Conservation (phyloP, 352 stramenopile genomes). For the Paralagenidium karlingii region DNA sequence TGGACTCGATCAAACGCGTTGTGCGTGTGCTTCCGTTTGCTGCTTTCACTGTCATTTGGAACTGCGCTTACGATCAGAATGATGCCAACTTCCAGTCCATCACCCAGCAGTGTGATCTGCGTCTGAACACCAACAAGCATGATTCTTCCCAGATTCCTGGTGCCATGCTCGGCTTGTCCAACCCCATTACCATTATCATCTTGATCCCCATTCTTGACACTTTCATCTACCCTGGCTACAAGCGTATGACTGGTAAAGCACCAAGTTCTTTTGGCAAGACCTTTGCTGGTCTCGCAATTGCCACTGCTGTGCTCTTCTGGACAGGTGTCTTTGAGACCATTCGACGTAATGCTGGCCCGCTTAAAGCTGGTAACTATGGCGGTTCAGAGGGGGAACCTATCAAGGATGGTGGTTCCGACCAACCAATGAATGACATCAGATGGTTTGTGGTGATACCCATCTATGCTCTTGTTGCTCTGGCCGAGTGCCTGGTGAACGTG, state of each 20-base stretch:
- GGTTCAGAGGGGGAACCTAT: too few relatives aligned
- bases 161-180: conserved; percentile 32
- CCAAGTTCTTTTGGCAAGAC: conserved; percentile 16
- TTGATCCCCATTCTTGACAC: conserved; percentile 22
- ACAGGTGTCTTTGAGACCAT: conserved; percentile 18
- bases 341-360: conserved; percentile 7
- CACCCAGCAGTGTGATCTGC: conserved; percentile 51
- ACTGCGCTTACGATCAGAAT: conserved; percentile 46
- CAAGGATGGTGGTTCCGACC: conserved; percentile 17
- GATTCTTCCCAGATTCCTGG: conserved; percentile 36
- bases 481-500: conserved; percentile 50
- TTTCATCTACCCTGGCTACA: conserved; percentile 24
- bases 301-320: conserved; percentile 10
- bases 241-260: conserved; percentile 19
- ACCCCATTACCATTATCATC: conserved; percentile 23
- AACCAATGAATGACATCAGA: conserved; percentile 50
- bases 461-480: conserved; percentile 42
- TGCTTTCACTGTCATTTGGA: conserved; percentile 50
- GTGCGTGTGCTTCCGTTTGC: conserved; percentile 40
- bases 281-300: conserved; percentile 6
- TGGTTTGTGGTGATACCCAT: conserved; percentile 32
- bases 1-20: conserved; percentile 42
- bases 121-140: conserved; percentile 5
- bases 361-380: conserved; percentile 12
- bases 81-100: conserved; percentile 59